These are phyloP conservation scores for Candida endomychidarum DNA, from an alignment of 805 yeast species.

Conservation along the genomic window DNA sequence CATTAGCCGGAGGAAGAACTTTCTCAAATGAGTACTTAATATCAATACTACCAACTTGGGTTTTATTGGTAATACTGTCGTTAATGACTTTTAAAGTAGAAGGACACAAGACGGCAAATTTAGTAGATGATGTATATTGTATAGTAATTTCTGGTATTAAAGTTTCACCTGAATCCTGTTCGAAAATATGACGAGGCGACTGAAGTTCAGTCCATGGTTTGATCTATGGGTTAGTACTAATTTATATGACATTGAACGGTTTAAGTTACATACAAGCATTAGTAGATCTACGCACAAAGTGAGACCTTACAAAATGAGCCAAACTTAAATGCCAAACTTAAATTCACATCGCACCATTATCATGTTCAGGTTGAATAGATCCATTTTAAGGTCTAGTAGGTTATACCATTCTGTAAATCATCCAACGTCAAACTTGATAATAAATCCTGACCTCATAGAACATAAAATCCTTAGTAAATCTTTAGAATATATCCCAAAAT, in stretches of 20 bases:
- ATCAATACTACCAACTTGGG: constrained; percentile 7
- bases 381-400: neutral
- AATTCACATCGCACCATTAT: too few species aligned
- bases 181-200: constrained; percentile 52
- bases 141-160: constrained; percentile 28
- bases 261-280: constrained; percentile 23
- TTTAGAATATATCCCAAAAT: constrained; percentile 44
- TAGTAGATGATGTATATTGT: constrained; percentile 13
- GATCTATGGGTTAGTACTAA: constrained; percentile 19
- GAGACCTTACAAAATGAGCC: too few species aligned
- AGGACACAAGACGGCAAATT: constrained; percentile 31
- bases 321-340: too few species aligned
- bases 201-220: constrained; percentile 50
- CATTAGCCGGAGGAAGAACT: constrained; percentile 15
- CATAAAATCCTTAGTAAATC: constrained; percentile 40
- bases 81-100: constrained; percentile 21
- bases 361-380: neutral
- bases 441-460: constrained; percentile 36
- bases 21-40: constrained; percentile 6
- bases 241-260: neutral
- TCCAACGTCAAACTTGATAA: constrained; percentile 33
- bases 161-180: constrained; percentile 36
- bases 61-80: constrained; percentile 17
- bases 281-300: too few species aligned
- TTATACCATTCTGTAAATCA: constrained; percentile 39